A percentile compares a stretch with the other conserved stretches of the same genome.
These are phyloP conservation scores for Chalaropsis thielavioides DNA, from an alignment of 2,329 filamentous ascomycete genomes.

Conservation along the genomic window DNA sequence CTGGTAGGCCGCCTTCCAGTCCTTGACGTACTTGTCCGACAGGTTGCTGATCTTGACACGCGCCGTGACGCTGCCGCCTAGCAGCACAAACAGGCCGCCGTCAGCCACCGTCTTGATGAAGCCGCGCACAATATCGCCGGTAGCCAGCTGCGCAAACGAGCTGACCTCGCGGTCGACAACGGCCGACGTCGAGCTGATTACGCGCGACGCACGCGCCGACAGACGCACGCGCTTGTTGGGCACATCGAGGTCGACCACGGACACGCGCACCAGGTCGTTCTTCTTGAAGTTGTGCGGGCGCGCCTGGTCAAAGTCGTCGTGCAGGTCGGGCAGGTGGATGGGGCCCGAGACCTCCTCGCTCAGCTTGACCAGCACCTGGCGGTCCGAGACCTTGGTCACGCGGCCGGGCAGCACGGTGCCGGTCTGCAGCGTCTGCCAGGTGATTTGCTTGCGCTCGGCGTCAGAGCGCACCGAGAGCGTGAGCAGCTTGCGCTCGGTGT, in stretches of 20 bases:
- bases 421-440: conserved; percentile 56
- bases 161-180: conserved; percentile 71
- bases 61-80: conserved; percentile 68
- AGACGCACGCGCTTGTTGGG: conserved; percentile 74
- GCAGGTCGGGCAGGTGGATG: conserved; percentile 67
- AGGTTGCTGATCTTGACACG: conserved; percentile 78
- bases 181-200: conserved; percentile 59
- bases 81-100: conserved; percentile 72
- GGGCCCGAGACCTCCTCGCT: conserved; percentile 66
- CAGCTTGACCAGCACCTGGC: conserved; percentile 71
- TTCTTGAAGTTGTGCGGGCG: conserved; percentile 62
- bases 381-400: conserved; percentile 74
- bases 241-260: conserved; percentile 62
- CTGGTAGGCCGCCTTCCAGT: conserved; percentile 85
- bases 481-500: conserved; percentile 57
- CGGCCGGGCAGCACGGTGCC: conserved; percentile 72
- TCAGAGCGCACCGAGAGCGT: conserved; percentile 47
- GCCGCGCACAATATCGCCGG: conserved; percentile 70
- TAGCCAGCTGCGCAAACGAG: conserved; percentile 52
- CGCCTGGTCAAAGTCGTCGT: conserved; percentile 72
- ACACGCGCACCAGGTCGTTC: conserved; percentile 79
- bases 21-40: conserved; percentile 81
- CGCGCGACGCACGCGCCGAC: conserved; percentile 72
- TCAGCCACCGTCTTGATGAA: conserved; percentile 85
- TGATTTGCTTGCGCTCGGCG: conserved; percentile 33